A percentile compares a stretch with the other conserved stretches of the same genome.
Evolutionary conservation across 352 stramenopile genomes (phyloP).

Genomic region (Phytophthora constricta): DNA sequence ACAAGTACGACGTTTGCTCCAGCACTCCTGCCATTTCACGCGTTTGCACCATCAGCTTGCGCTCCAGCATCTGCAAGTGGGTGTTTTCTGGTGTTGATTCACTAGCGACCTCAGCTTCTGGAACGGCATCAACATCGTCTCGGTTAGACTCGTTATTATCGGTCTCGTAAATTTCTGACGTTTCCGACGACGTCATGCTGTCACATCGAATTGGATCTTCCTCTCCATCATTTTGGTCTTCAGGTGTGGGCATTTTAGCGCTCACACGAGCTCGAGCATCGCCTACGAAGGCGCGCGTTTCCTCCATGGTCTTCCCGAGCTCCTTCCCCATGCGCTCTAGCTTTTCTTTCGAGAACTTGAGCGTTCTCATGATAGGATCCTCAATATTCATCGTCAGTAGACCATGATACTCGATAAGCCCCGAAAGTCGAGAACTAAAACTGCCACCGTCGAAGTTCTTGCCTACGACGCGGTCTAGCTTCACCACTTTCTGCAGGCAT

Average conservation of each 20-base stretch:
- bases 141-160: conserved; percentile 25
- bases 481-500: conserved; percentile 36
- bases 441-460: conserved; percentile 12
- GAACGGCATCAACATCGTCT: neutral
- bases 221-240: conserved; percentile 1
- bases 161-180: conserved; percentile 19
- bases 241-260: neutral
- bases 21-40: conserved; percentile 45
- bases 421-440: conserved; percentile 28
- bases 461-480: conserved; percentile 6
- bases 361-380: conserved; percentile 59
- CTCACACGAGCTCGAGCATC: conserved; percentile 19
- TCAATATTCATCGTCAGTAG: conserved; percentile 48
- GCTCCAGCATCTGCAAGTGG: conserved; percentile 35
- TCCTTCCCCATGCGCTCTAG: conserved; percentile 55
- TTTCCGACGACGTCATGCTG: conserved; percentile 30
- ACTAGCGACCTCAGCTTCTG: conserved; percentile 22
- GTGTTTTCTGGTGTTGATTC: conserved; percentile 21
- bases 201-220: conserved; percentile 15
- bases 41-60: conserved; percentile 37
- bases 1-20: conserved; percentile 42
- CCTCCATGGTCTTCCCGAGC: conserved; percentile 40
- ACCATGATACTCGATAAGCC: conserved; percentile 42
- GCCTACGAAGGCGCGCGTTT: conserved; percentile 34
- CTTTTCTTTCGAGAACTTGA: conserved; percentile 59